Base-by-base conservation (phyloP, 768 basidiomycete genomes). In the Suillus sp. region DNA sequence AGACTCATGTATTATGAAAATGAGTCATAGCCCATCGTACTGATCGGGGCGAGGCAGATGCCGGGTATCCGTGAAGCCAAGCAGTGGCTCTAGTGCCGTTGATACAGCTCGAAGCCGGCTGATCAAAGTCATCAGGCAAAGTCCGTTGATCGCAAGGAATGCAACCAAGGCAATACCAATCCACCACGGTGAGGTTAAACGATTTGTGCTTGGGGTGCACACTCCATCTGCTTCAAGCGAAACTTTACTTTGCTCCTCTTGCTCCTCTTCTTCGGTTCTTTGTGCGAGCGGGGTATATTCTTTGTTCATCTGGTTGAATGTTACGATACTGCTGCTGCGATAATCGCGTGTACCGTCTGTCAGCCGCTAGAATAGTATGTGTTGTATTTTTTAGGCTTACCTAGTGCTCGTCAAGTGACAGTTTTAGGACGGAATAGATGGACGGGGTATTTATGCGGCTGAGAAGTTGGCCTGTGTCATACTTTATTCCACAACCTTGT, bases 11-110 rank as follows among this genome's bases (percentile, higher is more conserved):
- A 2, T 56, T 59, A 61, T n/a, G 10, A 40, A 27, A 40, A 18
- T 51, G 38, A 18, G 60, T 74, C 56, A 74, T 53, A 75, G 66
- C 50, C 73, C 73, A 56, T 75, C 71, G 54, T 74, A 75, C 11
- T 64, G 72, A 58, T 75, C 69, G 20, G 72, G 74, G 25, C 70
- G 70, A 57, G 73, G 70, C 22, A 74, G 66, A 53, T 68, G 51
- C n/a, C 72, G 67, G 14, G 74, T 72, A 42, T 74, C 73, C 1
- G 65, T 51, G 50, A 65, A 67, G 40, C 53, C 47, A 30, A 72
- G 58, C 37, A 69, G 45, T 27, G 70, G 66, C 40, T 55, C 65
- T 53, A 72, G 47, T 25, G 51, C 60, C 34, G n/a, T 56, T 53
- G 72, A 69, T 43, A 59, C 66, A 20, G 66, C 56, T 20, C 50